Evolutionary conservation across 257 asterid species (phyloP).

Genomic region (Eustoma russellianum): DNA sequence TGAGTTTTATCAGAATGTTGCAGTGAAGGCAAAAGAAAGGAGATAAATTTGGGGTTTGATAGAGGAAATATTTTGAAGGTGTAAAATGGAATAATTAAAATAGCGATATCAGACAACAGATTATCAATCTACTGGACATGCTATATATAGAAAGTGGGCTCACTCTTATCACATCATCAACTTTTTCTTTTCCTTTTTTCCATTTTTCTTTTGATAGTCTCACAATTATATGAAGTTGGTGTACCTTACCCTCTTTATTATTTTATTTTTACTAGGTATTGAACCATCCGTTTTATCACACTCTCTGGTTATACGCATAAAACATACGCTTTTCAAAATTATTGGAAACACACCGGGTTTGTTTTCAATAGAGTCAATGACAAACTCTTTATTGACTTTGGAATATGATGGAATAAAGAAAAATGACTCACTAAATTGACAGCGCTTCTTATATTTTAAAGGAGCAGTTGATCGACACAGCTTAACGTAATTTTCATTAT

Average conservation of each 20-base stretch:
- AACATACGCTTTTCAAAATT: no score
- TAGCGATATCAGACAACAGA: constrained; percentile 51
- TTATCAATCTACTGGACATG: constrained; percentile 36
- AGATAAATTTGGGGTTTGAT: constrained; percentile 8
- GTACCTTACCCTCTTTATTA: constrained; percentile 12
- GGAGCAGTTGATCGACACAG: no score
- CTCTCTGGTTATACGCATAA: no score
- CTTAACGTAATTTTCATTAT: no score
- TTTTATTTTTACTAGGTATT: constrained; percentile 1
- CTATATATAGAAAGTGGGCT: constrained; percentile 43
- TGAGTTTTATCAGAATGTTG: constrained; percentile 60
- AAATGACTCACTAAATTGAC: no score
- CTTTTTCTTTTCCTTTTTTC: constrained; percentile 5
- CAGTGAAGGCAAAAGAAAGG: constrained; percentile 11
- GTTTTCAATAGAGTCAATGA: no score
- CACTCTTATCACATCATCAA: constrained; percentile 11
- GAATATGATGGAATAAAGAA: no score
- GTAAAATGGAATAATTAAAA: constrained; percentile 34
- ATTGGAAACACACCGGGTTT: no score
- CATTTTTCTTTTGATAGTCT: no score
- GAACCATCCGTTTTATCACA: no score
- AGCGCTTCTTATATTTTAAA: no score
- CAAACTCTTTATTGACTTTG: no score
- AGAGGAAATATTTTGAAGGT: constrained; percentile 17
- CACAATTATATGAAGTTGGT: constrained; percentile 15